Evolutionary conservation across 495 filamentous ascomycete species (phyloP), one percentile per base, ranked within the genome.

Genomic region (Tuber indicum): DNA sequence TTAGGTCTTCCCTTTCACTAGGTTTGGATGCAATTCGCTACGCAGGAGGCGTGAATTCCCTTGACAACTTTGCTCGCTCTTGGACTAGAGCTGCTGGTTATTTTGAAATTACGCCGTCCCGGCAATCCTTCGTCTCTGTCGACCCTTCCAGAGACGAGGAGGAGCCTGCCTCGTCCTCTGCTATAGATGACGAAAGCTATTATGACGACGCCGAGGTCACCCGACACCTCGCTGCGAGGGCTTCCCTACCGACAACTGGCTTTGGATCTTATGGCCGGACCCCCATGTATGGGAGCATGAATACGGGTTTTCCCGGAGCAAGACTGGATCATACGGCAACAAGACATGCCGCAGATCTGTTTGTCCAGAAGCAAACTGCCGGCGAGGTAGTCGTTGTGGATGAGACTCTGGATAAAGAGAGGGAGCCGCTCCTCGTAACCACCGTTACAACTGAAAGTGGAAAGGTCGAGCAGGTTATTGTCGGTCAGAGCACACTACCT

Each of bases 41-140:
- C 73, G 92, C 91, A 19, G 96, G 96, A 62, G 96, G 96, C 44
- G 91, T 93, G 72, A 99, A 99, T 84, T 96, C 92, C 83, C 91
- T 98, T 80, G 91, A 96, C 79, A 97, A 94, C 81, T 99, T 99
- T 84, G 92, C 96, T 71, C 90, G 93, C 70, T 96, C 93, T 79
- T 98, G 95, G 94, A 93, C 93, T 82, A 90, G 96, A 81, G 96
- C 96, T 47, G 94, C 95, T 6, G 90, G 88, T 47, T 99, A 98
- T 86, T 87, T 88, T 42, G 95, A 98, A 83, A 91, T 97, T 72
- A 88, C 94, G 23, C 92, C 93, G 8, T 89, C 91, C 39, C 89
- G 90, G 5, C 89, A 90, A 26, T 90, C 92, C 39, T 93, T 96
- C 80, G 85, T 92, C 45, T 87, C 90, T 70, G 86, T 87, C 66